Conservation (phyloP, 768 basidiomycete genomes). For the Tulasnella calospora region DNA sequence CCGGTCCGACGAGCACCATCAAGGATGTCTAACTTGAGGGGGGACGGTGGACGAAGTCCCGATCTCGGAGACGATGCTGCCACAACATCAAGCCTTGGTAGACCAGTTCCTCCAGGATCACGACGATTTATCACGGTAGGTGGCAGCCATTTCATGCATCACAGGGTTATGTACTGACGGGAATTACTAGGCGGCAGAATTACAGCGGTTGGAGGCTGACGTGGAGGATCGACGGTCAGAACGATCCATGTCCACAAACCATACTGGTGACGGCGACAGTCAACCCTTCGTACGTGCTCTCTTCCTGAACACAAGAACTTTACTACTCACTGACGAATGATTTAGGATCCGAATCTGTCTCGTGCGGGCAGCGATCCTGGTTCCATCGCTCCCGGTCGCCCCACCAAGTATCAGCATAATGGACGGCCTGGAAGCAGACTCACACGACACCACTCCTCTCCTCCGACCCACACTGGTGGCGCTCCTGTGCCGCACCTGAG, state of each 20-base stretch:
- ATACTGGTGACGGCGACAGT: not conserved
- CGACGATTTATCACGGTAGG: conserved; percentile 23
- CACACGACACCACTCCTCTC: conserved; percentile 26
- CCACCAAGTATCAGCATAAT: not conserved
- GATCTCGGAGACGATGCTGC: conserved; percentile 1
- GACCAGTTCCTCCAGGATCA: not conserved
- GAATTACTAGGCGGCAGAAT: conserved; percentile 52
- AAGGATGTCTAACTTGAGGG: not conserved
- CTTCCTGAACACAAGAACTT: not conserved
- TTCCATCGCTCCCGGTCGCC: conserved; percentile 17
- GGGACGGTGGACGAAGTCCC: not conserved
- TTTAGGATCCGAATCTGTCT: conserved; percentile 3
- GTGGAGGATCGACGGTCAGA: conserved; percentile 62
- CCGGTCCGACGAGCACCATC: conserved; percentile 10
- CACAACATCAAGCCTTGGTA: conserved; percentile 10
- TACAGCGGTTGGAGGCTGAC: conserved; percentile 60
- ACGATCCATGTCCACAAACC: conserved; percentile 36
- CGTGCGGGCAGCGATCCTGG: conserved; percentile 25
- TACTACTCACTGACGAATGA: not conserved
- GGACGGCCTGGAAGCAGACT: not conserved
- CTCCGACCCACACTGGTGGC: conserved; percentile 27
- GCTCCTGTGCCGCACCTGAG: conserved; percentile 75
- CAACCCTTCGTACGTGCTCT: not conserved
- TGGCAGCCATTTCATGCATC: not conserved
- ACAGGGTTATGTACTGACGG: not conserved